Base-by-base conservation (phyloP, 371 early-diverging fungal genomes). In the Rhizopus sp. region DNA sequence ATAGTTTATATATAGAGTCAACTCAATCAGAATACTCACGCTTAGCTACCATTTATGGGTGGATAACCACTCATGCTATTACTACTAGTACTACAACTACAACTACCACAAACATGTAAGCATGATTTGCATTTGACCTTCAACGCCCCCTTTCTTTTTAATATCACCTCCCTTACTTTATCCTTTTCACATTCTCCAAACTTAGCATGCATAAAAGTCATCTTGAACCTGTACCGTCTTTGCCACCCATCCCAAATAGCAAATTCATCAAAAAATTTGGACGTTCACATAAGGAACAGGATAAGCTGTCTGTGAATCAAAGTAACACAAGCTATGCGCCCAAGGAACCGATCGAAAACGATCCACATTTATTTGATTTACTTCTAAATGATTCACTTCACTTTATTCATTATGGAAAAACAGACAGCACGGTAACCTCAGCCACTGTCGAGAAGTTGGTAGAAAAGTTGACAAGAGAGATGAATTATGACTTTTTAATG, bases 371-470 rank as follows among this genome's bases (percentile, higher is more conserved):
- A 7, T 78, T 73, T 63, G 76, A 78, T 44, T 41, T 78, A 5
- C 35, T 78, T 7, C 55, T 53, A 7, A 55, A 64, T 16, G 63
- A 65, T 34, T 48, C 61, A 15, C 33, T 53, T 3, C 51, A 60
- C 17, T 71, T 73, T 47, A 72, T 75, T 50, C 69, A 71, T 49
- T 78, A 70, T 45, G 70, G 72, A 17, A 72, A 70, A 62, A 60
- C 63, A 3, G 69, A 75, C n/a, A 53, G 39, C 10, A 62, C 57
- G 15, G 40, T 84, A 30, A 70, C 69, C 37, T 83, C 85, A 1
- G 83, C 80, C 7, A 82, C 83, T 0, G 69, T 80, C 5, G 82
- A 79, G 44, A 85, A 85, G 50, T 51, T 85, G 16, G 75, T 85
- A n/a, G 85, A 83, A 52, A 85, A 80, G 29, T 62, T 85, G 41